Conservation (phyloP, 768 basidiomycete species). For the Atractiella rhizophila region DNA sequence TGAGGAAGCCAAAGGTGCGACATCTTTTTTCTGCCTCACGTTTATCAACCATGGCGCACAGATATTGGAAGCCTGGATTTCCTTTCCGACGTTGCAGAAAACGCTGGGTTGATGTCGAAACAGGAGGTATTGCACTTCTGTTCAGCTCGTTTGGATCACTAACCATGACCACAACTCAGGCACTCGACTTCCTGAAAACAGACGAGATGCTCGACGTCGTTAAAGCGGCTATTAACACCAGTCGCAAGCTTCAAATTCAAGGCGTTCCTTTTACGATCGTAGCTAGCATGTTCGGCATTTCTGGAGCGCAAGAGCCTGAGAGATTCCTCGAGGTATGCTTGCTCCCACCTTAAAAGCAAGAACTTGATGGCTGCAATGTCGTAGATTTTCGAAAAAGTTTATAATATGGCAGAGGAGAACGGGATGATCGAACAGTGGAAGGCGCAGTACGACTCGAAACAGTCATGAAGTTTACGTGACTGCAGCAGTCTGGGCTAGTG, state of each 20-base stretch:
- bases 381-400: no score
- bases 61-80: no score
- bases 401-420: no score
- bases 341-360: no score
- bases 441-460: no score
- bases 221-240: slow-evolving; percentile 34
- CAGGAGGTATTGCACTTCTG: background rate
- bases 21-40: background rate
- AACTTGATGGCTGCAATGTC: no score
- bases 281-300: slow-evolving; percentile 5
- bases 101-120: background rate
- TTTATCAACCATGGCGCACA: background rate
- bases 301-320: slow-evolving; percentile 14
- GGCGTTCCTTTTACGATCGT: slow-evolving; percentile 51
- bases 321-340: slow-evolving; percentile 13
- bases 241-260: slow-evolving; percentile 40
- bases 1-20: slow-evolving; percentile 6
- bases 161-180: no score
- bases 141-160: background rate
- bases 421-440: no score
- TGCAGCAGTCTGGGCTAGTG: no score
- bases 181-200: slow-evolving; percentile 37
- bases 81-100: slow-evolving; percentile 1
- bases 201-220: slow-evolving; percentile 43
- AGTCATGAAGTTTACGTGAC: no score